Evolutionary conservation across 805 yeast species (phyloP).

Genomic region (Candida chilensis): DNA sequence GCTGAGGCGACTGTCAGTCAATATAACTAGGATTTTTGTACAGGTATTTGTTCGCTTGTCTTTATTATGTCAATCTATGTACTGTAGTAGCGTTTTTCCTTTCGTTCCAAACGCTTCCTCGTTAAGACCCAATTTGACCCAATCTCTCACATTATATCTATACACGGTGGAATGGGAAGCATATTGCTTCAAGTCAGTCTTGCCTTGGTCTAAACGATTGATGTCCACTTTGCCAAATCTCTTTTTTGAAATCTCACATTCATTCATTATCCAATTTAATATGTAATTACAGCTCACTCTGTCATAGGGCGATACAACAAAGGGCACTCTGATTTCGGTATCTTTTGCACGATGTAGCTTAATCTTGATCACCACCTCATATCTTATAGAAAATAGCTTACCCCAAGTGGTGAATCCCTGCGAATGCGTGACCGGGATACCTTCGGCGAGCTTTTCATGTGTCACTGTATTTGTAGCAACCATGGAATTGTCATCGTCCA

Average conservation of each 20-base stretch:
- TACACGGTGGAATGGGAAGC: conserved; percentile 20
- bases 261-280: conserved; percentile 42
- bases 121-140: conserved; percentile 27
- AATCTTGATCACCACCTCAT: conserved; percentile 39
- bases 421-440: conserved; percentile 32
- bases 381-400: conserved; percentile 39
- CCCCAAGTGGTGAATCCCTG: conserved; percentile 46
- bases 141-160: conserved; percentile 17
- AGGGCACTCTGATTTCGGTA: conserved; percentile 38
- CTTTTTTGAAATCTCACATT: conserved; percentile 34
- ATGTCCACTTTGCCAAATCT: conserved; percentile 28
- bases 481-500: not conserved
- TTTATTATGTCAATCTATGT: too few relatives aligned
- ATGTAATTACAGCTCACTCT: conserved; percentile 35
- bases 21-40: too few relatives aligned
- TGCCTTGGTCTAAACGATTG: too few relatives aligned
- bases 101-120: conserved; percentile 17
- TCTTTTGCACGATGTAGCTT: conserved; percentile 41
- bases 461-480: conserved; percentile 2
- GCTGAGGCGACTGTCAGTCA: too few relatives aligned
- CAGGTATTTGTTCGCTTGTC: too few relatives aligned
- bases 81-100: too few relatives aligned
- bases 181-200: conserved; percentile 12
- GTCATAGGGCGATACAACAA: conserved; percentile 47
- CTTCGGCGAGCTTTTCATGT: conserved; percentile 19